Conservation (phyloP, 768 basidiomycete genomes). For the Mycena belliarum region DNA sequence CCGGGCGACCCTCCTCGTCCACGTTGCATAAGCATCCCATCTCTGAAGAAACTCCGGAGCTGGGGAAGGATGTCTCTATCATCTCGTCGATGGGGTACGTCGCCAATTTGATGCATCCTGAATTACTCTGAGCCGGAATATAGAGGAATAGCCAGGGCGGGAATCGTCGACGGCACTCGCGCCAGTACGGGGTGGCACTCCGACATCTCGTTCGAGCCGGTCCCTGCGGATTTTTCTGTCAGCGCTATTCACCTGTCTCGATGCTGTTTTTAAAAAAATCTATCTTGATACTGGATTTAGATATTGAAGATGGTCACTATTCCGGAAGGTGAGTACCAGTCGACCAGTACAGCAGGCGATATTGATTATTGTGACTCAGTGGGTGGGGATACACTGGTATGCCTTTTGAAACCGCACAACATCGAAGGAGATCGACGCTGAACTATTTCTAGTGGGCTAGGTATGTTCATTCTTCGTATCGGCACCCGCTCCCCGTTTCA, state of each 20-base stretch:
- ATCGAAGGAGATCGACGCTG: too few species aligned
- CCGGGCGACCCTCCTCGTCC: slow-evolving; percentile 47
- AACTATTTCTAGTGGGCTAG: slow-evolving; percentile 37
- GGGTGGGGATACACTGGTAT: slow-evolving; percentile 45
- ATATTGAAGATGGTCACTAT: slow-evolving; percentile 42
- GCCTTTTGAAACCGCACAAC: too few species aligned
- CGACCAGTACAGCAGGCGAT: neutral
- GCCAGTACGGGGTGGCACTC: slow-evolving; percentile 42
- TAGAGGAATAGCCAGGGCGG: neutral
- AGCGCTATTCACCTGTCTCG: neutral
- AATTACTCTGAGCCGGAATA: neutral
- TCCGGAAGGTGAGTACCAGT: slow-evolving; percentile 29
- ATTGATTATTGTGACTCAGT: slow-evolving; percentile 10
- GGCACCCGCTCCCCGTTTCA: too few species aligned
- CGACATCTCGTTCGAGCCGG: slow-evolving; percentile 60
- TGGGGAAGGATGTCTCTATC: slow-evolving; percentile 55
- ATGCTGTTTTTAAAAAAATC: too few species aligned
- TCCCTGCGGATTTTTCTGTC: slow-evolving; percentile 61
- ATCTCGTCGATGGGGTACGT: slow-evolving; percentile 47
- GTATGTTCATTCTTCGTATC: slow-evolving; percentile 15
- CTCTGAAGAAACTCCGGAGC: slow-evolving; percentile 46
- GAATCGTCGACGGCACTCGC: neutral
- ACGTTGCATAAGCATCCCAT: slow-evolving; percentile 59
- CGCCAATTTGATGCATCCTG: neutral
- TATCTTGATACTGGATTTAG: slow-evolving; percentile 22